These are phyloP conservation scores for Solanum hybrid DNA, from an alignment of 305 asterid species.

Conservation along the genomic window DNA sequence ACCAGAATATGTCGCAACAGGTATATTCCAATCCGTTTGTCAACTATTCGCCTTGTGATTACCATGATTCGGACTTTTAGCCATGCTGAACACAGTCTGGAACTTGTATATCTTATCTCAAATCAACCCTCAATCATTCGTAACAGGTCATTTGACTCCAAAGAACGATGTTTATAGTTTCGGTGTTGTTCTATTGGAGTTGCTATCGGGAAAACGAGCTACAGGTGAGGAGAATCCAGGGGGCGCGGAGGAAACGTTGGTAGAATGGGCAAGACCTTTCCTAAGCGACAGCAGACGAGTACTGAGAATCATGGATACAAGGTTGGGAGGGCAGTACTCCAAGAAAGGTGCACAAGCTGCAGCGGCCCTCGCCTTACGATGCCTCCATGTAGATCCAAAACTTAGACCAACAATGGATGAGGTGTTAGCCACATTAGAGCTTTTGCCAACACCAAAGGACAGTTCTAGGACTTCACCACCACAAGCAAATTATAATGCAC, in stretches of 20 bases:
- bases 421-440: slow-evolving; percentile 25
- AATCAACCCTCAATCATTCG: not conserved
- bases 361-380: slow-evolving; percentile 42
- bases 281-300: slow-evolving; percentile 52
- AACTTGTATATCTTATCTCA: not conserved
- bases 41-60: not conserved
- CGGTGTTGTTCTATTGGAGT: slow-evolving; percentile 64
- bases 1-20: slow-evolving; percentile 85
- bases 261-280: slow-evolving; percentile 80
- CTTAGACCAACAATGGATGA: slow-evolving; percentile 56
- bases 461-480: not conserved
- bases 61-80: not conserved
- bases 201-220: slow-evolving; percentile 70
- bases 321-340: slow-evolving; percentile 68
- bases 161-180: slow-evolving; percentile 80
- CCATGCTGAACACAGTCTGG: not conserved
- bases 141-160: slow-evolving; percentile 63
- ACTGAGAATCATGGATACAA: slow-evolving; percentile 72
- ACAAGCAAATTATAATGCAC: not conserved
- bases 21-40: slow-evolving; percentile 14
- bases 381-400: slow-evolving; percentile 50
- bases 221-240: slow-evolving; percentile 58
- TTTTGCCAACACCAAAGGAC: slow-evolving; percentile 16
- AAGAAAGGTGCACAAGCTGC: slow-evolving; percentile 74
- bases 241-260: slow-evolving; percentile 52